Base-by-base conservation (phyloP, 768 basidiomycete genomes). In the Lactarius hatsudake region DNA sequence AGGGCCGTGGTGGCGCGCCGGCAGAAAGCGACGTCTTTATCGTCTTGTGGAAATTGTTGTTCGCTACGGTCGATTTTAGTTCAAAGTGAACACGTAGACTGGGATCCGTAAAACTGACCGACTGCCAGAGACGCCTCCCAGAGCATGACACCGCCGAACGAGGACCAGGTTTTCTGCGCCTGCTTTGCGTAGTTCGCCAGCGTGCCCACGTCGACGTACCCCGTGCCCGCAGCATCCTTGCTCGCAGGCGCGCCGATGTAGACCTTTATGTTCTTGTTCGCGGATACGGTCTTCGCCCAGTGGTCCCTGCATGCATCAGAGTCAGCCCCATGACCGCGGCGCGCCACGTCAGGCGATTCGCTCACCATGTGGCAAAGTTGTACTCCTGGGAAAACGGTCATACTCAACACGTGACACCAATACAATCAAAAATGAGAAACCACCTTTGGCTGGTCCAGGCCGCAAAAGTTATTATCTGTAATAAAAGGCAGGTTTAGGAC, bases 1-100 rank as follows among this genome's bases (percentile, higher is more conserved):
- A 40, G 38, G 53, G n/a, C 23, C 55, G 55, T 30, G 55, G 58
- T 26, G 58, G 23, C 23, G 36, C 58, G 38, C 58, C n/a, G 1
- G 20, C 38, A 3, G 36, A 40, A 36, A 59, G 58, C 5, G 36
- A 40, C 65, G 82, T 81, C 77, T 90, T 90, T 67, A 89, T 84
- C 7, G 81, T 83, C 23, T 81, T 73, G 71, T 88, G 87, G 70
- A 82, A 89, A 28, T 85, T 81, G 66, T 78, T 76, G 72, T 90
- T 90, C 34, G 79, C 87, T 80, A 58, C 5, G 5, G 61, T 30
- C 12, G 0, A 6, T 15, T 40, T 42, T 17, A 15, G 13, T 26
- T 28, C 13, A 51, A 9, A 61, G 59, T 26, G n/a, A 18, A 32
- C 26, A 56, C 54, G 17, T 8, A 28, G 3, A 48, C 20, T 23